Percentiles rank a stretch among this genome's conserved stretches.
Conservation (phyloP, 2,329 filamentous ascomycete species). For the Paradendryphiella salina region DNA sequence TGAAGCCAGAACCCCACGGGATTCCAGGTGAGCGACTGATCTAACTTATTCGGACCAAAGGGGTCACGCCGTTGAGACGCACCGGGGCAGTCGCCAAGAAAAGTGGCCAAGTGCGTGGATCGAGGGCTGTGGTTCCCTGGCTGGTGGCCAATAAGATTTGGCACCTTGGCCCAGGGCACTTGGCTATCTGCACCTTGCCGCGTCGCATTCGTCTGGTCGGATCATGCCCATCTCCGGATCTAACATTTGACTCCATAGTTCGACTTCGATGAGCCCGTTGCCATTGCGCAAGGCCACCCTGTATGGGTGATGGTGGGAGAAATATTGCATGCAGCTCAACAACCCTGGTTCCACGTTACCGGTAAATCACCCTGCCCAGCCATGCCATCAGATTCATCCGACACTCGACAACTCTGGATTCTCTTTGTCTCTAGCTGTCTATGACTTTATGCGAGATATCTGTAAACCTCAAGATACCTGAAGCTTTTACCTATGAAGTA, state of each 20-base stretch:
- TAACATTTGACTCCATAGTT: background rate
- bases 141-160: background rate
- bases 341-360: background rate
- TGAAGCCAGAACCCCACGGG: background rate
- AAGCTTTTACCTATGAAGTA: background rate
- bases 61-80: constrained; percentile 3
- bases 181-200: background rate
- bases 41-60: background rate
- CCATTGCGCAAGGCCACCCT: no score
- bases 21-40: background rate
- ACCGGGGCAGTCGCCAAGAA: constrained; percentile 1
- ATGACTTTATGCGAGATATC: background rate
- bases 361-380: background rate
- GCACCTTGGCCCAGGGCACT: background rate
- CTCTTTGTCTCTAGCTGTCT: background rate
- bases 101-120: background rate
- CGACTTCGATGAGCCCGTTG: background rate
- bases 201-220: background rate
- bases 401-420: background rate
- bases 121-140: constrained; percentile 1
- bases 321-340: background rate
- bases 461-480: background rate
- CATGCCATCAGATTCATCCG: background rate
- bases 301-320: background rate
- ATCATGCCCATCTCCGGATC: background rate